Evolutionary conservation across 2,329 filamentous ascomycete genomes (phyloP).

Genomic region (Aspergillus udagawae): DNA sequence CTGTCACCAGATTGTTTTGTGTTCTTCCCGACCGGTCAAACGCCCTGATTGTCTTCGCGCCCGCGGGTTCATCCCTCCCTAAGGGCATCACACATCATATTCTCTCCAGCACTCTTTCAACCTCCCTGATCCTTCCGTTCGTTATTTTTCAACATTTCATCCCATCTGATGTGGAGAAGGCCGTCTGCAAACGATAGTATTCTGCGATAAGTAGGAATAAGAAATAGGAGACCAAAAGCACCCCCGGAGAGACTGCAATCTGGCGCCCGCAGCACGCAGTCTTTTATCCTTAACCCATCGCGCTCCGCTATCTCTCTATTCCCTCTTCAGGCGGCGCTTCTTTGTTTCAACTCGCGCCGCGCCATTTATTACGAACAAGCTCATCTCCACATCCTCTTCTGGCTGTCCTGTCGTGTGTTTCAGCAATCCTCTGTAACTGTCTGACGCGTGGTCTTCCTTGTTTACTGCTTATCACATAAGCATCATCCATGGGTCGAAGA

Average conservation of each 20-base stretch:
- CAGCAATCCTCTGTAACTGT: constrained; percentile 6
- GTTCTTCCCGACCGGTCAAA: not conserved
- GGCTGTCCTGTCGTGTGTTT: constrained; percentile 7
- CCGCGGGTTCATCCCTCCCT: not conserved
- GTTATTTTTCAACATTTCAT: not conserved
- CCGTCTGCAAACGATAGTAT: not conserved
- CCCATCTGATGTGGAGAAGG: not conserved
- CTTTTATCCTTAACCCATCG: constrained; percentile 7
- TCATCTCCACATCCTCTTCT: constrained; percentile 2
- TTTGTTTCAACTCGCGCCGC: constrained; percentile 11
- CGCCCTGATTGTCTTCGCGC: not conserved
- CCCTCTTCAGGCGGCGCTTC: constrained; percentile 4
- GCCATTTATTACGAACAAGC: constrained; percentile 5
- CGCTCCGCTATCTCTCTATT: constrained; percentile 7
- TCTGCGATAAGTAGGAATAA: not conserved
- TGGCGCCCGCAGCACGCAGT: constrained; percentile 1
- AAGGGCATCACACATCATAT: not conserved
- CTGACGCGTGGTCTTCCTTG: constrained; percentile 8
- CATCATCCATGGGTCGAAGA: constrained; percentile 74
- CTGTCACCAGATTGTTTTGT: not conserved
- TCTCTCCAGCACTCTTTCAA: not conserved
- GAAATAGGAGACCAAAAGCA: not conserved
- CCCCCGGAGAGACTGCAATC: not conserved
- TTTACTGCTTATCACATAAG: constrained; percentile 3
- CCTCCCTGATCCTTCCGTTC: not conserved